Percentiles rank a stretch among this genome's conserved stretches.
phyloP scores from a whole-genome alignment of 805 yeast genomes.

The Pichia pseudocactophila region DNA sequence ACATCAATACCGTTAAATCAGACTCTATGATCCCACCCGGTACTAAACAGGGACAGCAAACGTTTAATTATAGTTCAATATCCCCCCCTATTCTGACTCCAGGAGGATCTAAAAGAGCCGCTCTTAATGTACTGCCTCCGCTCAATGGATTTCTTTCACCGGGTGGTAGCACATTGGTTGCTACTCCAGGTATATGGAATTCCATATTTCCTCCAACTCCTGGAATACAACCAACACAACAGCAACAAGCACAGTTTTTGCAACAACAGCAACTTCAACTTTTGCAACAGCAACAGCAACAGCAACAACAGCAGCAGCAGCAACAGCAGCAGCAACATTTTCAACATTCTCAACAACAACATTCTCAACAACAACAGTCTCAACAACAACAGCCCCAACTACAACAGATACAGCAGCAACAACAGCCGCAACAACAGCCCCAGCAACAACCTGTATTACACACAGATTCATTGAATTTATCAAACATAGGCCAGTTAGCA shows the following conservation, averaged over 20 bases:
- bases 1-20: not conserved
- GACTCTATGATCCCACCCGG: not conserved
- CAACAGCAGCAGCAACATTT: constrained; percentile 4
- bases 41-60: not conserved
- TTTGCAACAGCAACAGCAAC: not conserved
- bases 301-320: constrained; percentile 7
- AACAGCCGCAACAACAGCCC: not conserved
- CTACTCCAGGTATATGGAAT: constrained; percentile 49
- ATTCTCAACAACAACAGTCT: constrained; percentile 6
- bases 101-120: constrained; percentile 37
- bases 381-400: constrained; percentile 6
- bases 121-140: constrained; percentile 36
- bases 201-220: constrained; percentile 31
- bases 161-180: constrained; percentile 36
- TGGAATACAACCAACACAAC: constrained; percentile 6
- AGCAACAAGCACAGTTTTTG: constrained; percentile 1
- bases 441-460: constrained; percentile 9
- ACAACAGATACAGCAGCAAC: not conserved
- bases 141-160: constrained; percentile 36
- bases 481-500: no score
- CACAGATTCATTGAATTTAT: no score
- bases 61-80: not conserved
- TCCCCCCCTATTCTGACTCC: constrained; percentile 47
- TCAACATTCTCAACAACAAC: not conserved
- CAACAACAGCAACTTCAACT: constrained; percentile 4